These are phyloP conservation scores for Barnettozyma californica DNA, from an alignment of 805 yeast genomes.

Conservation along the genomic window DNA sequence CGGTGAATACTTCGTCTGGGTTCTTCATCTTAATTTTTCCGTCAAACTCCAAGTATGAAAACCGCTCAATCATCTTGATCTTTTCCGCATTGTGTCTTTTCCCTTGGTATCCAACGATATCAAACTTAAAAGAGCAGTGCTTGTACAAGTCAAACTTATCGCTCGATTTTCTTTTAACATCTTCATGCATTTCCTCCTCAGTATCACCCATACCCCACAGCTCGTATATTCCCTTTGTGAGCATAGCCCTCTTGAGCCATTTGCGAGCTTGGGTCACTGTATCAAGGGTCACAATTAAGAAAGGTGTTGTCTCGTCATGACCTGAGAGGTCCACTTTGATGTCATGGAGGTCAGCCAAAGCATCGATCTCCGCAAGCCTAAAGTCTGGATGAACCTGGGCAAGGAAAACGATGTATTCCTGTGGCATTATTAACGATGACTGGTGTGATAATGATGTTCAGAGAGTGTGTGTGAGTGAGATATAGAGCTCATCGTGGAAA, in stretches of 20 bases:
- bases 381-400: slow-evolving; percentile 83
- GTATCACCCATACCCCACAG: slow-evolving; percentile 70
- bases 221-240: slow-evolving; percentile 75
- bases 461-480: not conserved
- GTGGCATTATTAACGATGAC: slow-evolving; percentile 28
- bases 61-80: slow-evolving; percentile 62
- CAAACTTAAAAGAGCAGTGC: slow-evolving; percentile 67
- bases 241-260: slow-evolving; percentile 61
- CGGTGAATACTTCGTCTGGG: slow-evolving; percentile 64
- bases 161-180: slow-evolving; percentile 27
- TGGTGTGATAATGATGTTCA: no score
- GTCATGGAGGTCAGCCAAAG: slow-evolving; percentile 63
- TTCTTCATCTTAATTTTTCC: slow-evolving; percentile 77
- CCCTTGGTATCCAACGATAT: slow-evolving; percentile 73
- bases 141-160: slow-evolving; percentile 30
- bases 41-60: slow-evolving; percentile 60
- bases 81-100: slow-evolving; percentile 47
- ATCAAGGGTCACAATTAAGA: slow-evolving; percentile 59
- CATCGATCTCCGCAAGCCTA: slow-evolving; percentile 75
- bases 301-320: slow-evolving; percentile 62
- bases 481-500: slow-evolving; percentile 3
- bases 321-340: slow-evolving; percentile 52
- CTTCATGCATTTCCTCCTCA: slow-evolving; percentile 52
- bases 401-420: slow-evolving; percentile 68
- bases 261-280: slow-evolving; percentile 62